A percentile compares a stretch with the other conserved stretches of the same genome.
Conservation (phyloP, 2,329 filamentous ascomycete species). For the Fusarium zealandicum region DNA sequence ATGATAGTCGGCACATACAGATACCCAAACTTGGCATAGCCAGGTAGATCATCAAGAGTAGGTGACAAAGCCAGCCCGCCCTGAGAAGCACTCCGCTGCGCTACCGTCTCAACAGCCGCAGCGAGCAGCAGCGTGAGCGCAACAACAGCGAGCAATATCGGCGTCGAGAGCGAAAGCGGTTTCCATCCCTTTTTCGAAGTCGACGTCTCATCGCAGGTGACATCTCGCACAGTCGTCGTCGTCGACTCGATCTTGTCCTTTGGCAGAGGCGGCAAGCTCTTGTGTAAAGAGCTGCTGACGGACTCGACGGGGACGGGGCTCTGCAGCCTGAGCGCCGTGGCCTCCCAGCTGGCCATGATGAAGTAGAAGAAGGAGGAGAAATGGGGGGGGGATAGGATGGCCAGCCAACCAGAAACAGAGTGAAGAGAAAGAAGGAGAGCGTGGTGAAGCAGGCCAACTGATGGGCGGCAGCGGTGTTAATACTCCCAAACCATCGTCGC, state of each 20-base stretch:
- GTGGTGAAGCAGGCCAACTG: not conserved
- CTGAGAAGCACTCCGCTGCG: slow-evolving; percentile 48
- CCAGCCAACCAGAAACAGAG: slow-evolving; percentile 11
- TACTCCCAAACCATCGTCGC: not conserved
- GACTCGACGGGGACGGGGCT: not conserved
- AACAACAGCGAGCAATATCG: slow-evolving; percentile 49
- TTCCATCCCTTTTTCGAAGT: slow-evolving; percentile 25
- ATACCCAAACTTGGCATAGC: slow-evolving; percentile 49
- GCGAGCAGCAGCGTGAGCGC: slow-evolving; percentile 51
- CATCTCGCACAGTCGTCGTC: not conserved
- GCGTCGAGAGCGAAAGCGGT: slow-evolving; percentile 34
- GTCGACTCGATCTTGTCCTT: not conserved
- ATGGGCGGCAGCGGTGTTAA: slow-evolving; percentile 5
- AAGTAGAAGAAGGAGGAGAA: not conserved
- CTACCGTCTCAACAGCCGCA: slow-evolving; percentile 53
- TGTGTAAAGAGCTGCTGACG: slow-evolving; percentile 6
- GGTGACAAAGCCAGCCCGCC: slow-evolving; percentile 50
- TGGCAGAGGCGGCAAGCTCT: slow-evolving; percentile 9
- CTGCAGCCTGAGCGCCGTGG: slow-evolving; percentile 10
- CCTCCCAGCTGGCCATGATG: slow-evolving; percentile 33
- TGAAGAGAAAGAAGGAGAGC: not conserved
- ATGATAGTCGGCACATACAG: slow-evolving; percentile 61
- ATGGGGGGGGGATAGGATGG: not conserved
- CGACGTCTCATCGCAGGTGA: accelerated
- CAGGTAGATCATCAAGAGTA: slow-evolving; percentile 45